These are phyloP conservation scores for Leptographium wingfieldii DNA, from an alignment of 2,329 filamentous ascomycete species.

Conservation along the genomic window DNA sequence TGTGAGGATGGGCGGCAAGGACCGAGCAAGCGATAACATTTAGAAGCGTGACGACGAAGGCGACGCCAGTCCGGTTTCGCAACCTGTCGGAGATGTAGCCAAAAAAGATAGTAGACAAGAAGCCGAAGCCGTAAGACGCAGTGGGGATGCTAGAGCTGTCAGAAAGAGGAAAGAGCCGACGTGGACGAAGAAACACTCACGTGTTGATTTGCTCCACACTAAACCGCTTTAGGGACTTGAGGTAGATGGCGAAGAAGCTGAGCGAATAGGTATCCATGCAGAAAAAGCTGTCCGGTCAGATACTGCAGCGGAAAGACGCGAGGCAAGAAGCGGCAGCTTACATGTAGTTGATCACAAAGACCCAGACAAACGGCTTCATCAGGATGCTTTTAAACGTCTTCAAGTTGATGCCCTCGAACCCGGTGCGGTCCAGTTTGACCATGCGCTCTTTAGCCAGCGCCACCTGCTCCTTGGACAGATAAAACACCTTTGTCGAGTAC, in stretches of 20 bases:
- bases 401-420: slow-evolving; percentile 10
- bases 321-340: neutral
- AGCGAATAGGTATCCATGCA: neutral
- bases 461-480: neutral
- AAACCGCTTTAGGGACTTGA: neutral
- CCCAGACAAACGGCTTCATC: neutral
- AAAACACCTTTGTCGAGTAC: neutral
- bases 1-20: neutral
- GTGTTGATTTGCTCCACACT: neutral
- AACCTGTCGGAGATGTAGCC: slow-evolving; percentile 7
- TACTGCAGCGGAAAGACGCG: neutral
- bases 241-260: slow-evolving; percentile 1
- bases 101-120: neutral
- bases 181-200: neutral
- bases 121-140: neutral
- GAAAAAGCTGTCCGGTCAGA: neutral
- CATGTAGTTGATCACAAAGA: slow-evolving; percentile 1
- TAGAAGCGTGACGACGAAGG: neutral
- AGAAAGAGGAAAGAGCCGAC: neutral
- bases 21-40: neutral
- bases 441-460: neutral
- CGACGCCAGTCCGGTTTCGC: neutral
- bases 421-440: slow-evolving; percentile 1
- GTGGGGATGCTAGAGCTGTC: neutral
- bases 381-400: slow-evolving; percentile 10